Evolutionary conservation across 108 stramenopile genomes (phyloP), one percentile per base, ranked within the genome.

Genomic region (Cyclotella sp.): DNA sequence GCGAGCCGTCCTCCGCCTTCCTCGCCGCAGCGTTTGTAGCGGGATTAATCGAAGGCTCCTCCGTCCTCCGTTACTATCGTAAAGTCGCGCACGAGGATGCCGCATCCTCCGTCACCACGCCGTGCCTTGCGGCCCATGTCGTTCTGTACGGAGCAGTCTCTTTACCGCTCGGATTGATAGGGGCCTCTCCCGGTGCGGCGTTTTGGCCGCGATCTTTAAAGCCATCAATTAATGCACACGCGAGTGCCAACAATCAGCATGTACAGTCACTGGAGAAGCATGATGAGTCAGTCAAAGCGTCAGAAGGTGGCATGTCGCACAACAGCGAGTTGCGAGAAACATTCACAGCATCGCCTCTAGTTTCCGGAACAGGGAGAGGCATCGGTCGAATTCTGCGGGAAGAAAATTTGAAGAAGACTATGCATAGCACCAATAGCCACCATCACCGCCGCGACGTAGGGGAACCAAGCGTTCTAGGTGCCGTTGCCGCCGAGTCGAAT

Each of bases 361-460:
- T 62, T 41, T 9, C 41, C 10, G 63, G 63, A 18, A 60, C 65
- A 6, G 66, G 66, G 18, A 44, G 67, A 68, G 66, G 66, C 21
- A 67, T 76, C 24, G 75, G 66, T 21, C 27, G 57, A 67, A 19
- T 68, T 13, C 47, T 76, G 15, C 34, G 75, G 21, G 63, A 76
- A 19, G 66, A 76, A 60, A 76, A 76, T 49, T 68, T 58, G 39
- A 76, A 76, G 64, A 76, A 76, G 27, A 75, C 21, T 27, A 72
- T 16, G 45, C 40, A 58, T 43, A 42, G 18, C 21, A 70, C 24
- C 27, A 34, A 64, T 9, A 46, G 43, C 8, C 29, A 19, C 57
- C 69, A 55, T 3, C 53, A 34, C 6, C 34, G 6, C 34, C 34
- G 34, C 2, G 34, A 34, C 2, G 34, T 6, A 6, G 34, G 34